A percentile compares a stretch with the other conserved stretches of the same genome.
phyloP scores from a whole-genome alignment of 768 basidiomycete species.

The Rhizopogon vesiculosus region DNA sequence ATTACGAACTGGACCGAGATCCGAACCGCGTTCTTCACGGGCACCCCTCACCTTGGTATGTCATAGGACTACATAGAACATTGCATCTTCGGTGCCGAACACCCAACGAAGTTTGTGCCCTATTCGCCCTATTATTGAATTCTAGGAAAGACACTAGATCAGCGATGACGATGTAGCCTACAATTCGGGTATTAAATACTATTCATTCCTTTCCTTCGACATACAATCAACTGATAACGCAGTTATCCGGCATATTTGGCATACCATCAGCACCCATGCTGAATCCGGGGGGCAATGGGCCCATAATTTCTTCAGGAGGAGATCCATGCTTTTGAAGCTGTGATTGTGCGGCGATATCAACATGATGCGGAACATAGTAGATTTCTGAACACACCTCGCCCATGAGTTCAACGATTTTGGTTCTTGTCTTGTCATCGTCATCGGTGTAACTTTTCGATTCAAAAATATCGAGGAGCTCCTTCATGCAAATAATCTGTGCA shows the following conservation, averaged over 20 bases:
- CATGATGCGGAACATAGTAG: neutral
- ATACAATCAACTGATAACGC: conserved; percentile 9
- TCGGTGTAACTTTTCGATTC: conserved; percentile 59
- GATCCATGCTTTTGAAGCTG: conserved; percentile 79
- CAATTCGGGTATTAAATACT: neutral
- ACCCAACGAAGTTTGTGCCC: neutral
- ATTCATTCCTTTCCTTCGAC: neutral
- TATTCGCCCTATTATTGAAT: neutral
- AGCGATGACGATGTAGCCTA: neutral
- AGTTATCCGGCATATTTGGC: conserved; percentile 36
- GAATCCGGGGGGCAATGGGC: conserved; percentile 71
- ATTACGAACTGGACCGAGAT: neutral
- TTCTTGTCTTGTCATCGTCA: conserved; percentile 38
- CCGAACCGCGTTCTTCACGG: neutral
- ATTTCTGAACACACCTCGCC: conserved; percentile 45
- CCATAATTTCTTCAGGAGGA: conserved; percentile 82
- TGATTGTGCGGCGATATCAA: neutral
- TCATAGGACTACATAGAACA: neutral
- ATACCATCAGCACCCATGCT: conserved; percentile 50
- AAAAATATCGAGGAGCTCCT: conserved; percentile 59
- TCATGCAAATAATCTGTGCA: conserved; percentile 53
- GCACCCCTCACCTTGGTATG: neutral
- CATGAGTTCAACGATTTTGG: conserved; percentile 65
- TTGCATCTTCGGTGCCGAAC: neutral
- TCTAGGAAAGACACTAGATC: neutral